These are phyloP conservation scores for Avena atlantica DNA, from an alignment of 176 grass and related monocot species.

Conservation along the genomic window DNA sequence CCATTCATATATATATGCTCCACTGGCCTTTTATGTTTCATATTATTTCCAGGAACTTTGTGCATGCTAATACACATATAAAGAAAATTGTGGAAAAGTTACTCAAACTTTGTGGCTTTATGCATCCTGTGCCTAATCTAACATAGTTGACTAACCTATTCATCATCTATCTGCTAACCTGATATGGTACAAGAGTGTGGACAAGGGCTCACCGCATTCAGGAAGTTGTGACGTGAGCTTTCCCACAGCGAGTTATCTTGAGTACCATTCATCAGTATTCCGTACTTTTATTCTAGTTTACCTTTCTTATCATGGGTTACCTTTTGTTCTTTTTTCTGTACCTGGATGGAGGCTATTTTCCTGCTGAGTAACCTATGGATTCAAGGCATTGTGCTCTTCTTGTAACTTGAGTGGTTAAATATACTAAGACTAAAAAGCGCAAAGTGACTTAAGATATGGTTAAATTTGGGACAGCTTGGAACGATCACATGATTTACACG, in stretches of 20 bases:
- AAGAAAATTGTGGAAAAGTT: not conserved
- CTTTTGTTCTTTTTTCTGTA: slow-evolving; percentile 34
- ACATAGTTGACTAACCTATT: not conserved
- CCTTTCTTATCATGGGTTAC: not conserved
- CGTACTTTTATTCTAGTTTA: slow-evolving; percentile 6
- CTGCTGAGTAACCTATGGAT: slow-evolving; percentile 32
- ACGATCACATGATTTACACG: slow-evolving; percentile 43
- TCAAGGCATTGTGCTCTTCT: slow-evolving; percentile 21
- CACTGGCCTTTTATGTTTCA: not conserved
- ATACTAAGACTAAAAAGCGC: slow-evolving; percentile 44
- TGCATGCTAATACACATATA: not conserved
- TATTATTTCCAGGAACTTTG: not conserved
- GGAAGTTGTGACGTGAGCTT: not conserved
- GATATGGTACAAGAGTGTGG: slow-evolving; percentile 19
- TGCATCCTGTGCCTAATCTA: slow-evolving; percentile 16
- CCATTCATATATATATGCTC: not conserved
- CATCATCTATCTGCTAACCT: not conserved
- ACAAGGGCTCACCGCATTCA: slow-evolving; percentile 32
- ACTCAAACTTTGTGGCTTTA: slow-evolving; percentile 21
- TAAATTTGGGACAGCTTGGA: slow-evolving; percentile 46
- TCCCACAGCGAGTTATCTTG: slow-evolving; percentile 26
- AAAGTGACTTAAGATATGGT: slow-evolving; percentile 51
- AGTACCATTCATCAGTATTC: slow-evolving; percentile 7
- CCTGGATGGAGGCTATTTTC: not conserved
- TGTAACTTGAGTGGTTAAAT: slow-evolving; percentile 43